Evolutionary conservation across 2,329 filamentous ascomycete species (phyloP).

Genomic region (Daldinia sp.): DNA sequence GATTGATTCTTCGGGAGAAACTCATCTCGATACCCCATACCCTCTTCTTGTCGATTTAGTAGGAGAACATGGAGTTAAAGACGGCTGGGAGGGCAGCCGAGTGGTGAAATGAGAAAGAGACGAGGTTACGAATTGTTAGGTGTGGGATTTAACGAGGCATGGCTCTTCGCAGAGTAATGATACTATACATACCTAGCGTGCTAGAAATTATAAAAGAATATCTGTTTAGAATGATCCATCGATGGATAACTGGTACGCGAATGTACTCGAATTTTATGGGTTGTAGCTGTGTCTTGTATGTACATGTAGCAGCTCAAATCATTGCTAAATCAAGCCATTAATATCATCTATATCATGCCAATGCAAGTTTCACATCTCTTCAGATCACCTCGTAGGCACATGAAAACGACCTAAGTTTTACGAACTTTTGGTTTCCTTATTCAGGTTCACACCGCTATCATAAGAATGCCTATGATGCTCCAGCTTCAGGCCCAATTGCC

Average conservation of each 20-base stretch:
- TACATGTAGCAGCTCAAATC: background rate
- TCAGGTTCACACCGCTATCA: conserved; percentile 17
- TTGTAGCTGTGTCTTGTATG: background rate
- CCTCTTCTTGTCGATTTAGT: conserved; percentile 15
- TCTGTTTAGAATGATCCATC: background rate
- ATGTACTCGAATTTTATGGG: background rate
- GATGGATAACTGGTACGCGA: background rate
- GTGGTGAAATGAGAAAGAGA: background rate
- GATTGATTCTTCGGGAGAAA: conserved; percentile 27
- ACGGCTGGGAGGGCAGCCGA: conserved; percentile 9
- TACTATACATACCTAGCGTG: conserved; percentile 1
- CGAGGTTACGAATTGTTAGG: background rate
- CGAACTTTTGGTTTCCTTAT: conserved; percentile 12
- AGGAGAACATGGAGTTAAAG: conserved; percentile 22
- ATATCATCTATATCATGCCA: background rate
- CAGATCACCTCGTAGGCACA: background rate
- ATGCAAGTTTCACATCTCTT: background rate
- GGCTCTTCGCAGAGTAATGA: conserved; percentile 2
- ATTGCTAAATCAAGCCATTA: background rate
- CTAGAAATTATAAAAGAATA: conserved; percentile 10
- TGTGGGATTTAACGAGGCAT: conserved; percentile 19
- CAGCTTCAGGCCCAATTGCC: background rate
- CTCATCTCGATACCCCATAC: conserved; percentile 24
- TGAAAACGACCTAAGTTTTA: background rate
- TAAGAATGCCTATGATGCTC: conserved; percentile 16